A percentile compares a stretch with the other conserved stretches of the same genome.
phyloP scores from a whole-genome alignment of 1,284 basidiomycete species.

The Uromyces viciae-fabae region DNA sequence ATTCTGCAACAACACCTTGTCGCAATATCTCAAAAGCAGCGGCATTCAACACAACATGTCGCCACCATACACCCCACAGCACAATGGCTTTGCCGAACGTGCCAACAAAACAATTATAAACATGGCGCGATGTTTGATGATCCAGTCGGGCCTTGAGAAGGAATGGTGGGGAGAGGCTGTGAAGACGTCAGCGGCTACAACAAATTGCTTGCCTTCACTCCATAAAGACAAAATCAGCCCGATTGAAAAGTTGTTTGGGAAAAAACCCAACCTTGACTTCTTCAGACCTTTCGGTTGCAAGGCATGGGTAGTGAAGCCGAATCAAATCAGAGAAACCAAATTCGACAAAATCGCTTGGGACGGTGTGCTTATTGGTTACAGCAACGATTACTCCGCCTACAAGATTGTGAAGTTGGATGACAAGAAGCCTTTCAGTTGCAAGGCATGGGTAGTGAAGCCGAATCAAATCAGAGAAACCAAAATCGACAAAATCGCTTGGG shows the following conservation, averaged over 20 bases:
- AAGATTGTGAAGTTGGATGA: not conserved
- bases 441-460: not conserved
- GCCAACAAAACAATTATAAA: conserved; percentile 51
- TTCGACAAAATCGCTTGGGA: not conserved
- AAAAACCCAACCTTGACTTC: not conserved
- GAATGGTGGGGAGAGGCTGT: conserved; percentile 55
- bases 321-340: not conserved
- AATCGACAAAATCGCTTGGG: not conserved
- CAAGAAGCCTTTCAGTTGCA: not conserved
- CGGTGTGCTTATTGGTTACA: not conserved
- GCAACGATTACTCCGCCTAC: not conserved
- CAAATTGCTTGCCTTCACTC: not conserved
- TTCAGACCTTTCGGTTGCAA: not conserved
- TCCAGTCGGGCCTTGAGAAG: conserved; percentile 50
- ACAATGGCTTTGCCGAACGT: conserved; percentile 54
- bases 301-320: not conserved
- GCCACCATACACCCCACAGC: conserved; percentile 55
- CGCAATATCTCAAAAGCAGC: not conserved
- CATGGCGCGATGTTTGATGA: conserved; percentile 50
- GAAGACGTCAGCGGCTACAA: conserved; percentile 45
- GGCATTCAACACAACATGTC: conserved; percentile 47
- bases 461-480: not conserved
- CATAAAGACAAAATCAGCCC: not conserved
- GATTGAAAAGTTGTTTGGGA: not conserved
- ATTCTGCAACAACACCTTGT: not conserved